phyloP scores from a whole-genome alignment of 2,329 filamentous ascomycete genomes.

The Harringtonia aguacate region DNA sequence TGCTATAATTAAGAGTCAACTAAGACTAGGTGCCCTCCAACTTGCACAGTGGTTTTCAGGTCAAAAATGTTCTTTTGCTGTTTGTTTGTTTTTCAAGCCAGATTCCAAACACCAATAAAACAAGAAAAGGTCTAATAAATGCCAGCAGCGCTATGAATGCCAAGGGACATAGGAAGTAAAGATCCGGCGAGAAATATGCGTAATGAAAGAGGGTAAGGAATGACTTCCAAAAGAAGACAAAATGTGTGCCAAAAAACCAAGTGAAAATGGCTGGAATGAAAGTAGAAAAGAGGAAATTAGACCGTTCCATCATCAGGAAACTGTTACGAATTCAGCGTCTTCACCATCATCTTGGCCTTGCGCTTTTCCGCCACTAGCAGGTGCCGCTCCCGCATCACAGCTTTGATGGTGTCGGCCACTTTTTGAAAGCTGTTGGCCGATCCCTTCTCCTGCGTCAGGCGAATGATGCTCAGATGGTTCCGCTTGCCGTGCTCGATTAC shows the following conservation, averaged over 20 bases:
- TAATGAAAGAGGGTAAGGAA: background rate
- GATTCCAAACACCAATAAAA: no score
- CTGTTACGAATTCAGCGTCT: slow-evolving; percentile 44
- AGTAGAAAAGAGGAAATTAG: background rate
- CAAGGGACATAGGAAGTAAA: no score
- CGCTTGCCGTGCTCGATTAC: slow-evolving; percentile 77
- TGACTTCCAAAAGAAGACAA: background rate
- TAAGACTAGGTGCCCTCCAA: no score
- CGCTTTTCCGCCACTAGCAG: slow-evolving; percentile 58
- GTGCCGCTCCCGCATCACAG: slow-evolving; percentile 52
- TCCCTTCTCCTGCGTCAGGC: slow-evolving; percentile 84
- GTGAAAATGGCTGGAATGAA: no score
- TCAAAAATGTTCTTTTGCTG: no score
- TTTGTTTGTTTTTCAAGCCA: no score
- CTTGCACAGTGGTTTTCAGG: no score
- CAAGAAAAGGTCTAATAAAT: no score
- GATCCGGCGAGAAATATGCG: background rate
- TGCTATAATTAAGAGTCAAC: no score
- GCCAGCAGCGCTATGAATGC: no score
- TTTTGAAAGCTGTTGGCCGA: slow-evolving; percentile 81
- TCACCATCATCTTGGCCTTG: slow-evolving; percentile 64
- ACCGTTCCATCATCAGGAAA: background rate
- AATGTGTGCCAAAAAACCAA: background rate
- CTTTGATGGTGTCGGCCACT: slow-evolving; percentile 66
- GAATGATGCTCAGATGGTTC: slow-evolving; percentile 66